Conservation (phyloP, 139 green algal genomes). For the Haematococcus lacustris region DNA sequence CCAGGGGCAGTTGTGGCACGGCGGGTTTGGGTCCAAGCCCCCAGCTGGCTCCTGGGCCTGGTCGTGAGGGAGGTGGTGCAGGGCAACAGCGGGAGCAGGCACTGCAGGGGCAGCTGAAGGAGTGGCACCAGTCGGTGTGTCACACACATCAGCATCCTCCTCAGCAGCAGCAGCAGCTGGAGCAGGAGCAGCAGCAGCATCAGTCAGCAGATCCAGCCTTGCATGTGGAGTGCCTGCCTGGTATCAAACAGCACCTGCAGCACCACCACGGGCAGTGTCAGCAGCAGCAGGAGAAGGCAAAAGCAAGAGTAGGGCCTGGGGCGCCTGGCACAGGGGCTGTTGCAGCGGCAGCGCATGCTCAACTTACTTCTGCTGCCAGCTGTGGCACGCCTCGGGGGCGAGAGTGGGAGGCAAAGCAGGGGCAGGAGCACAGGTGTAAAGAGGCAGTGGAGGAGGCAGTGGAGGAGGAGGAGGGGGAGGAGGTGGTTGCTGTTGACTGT, state of each 20-base stretch:
- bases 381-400: not conserved
- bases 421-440: not conserved
- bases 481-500: slow-evolving; percentile 73
- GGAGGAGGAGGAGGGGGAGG: slow-evolving; percentile 2
- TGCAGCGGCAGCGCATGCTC: not conserved
- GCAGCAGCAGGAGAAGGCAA: slow-evolving; percentile 3
- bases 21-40: not conserved
- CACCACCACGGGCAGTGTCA: not conserved
- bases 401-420: too few species aligned
- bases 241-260: not conserved
- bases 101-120: not conserved
- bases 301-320: slow-evolving; percentile 5
- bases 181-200: not conserved
- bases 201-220: not conserved
- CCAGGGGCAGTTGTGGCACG: not conserved
- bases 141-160: not conserved
- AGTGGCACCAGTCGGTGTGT: not conserved
- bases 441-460: not conserved
- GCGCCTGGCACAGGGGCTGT: slow-evolving; percentile 4
- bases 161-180: slow-evolving; percentile 9
- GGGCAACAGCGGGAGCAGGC: not conserved
- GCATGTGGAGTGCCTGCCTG: not conserved
- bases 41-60: not conserved
- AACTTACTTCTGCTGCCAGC: not conserved
- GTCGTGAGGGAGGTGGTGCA: not conserved